Percentiles rank a stretch among this genome's conserved stretches.
phyloP scores from a whole-genome alignment of 495 filamentous ascomycete species.

The Talaromyces ruber region DNA sequence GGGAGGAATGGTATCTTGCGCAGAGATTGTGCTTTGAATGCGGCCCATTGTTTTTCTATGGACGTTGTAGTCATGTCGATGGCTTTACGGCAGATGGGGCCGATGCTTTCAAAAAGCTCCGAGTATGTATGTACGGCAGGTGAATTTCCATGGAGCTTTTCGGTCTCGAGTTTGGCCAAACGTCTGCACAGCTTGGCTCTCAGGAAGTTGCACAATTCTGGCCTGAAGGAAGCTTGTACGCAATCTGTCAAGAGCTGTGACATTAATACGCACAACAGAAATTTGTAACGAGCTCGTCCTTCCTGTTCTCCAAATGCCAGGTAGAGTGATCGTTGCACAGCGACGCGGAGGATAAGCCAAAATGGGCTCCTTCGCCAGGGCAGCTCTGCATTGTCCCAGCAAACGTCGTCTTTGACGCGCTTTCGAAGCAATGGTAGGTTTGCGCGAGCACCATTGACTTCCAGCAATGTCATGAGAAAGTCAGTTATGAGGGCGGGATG shows the following conservation, averaged over 20 bases:
- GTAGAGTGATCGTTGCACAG: conserved; percentile 38
- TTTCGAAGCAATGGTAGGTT: conserved; percentile 35
- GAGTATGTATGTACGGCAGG: conserved; percentile 7
- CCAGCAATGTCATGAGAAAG: conserved; percentile 48
- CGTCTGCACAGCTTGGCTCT: conserved; percentile 52
- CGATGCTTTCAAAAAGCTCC: conserved; percentile 11
- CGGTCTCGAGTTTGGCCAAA: conserved; percentile 48
- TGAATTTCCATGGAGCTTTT: conserved; percentile 12
- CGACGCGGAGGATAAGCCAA: conserved; percentile 54
- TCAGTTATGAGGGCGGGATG: conserved; percentile 45
- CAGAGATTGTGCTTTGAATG: conserved; percentile 17
- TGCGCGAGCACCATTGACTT: conserved; percentile 35
- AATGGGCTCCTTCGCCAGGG: conserved; percentile 51
- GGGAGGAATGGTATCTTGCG: conserved; percentile 31
- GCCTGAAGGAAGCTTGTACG: conserved; percentile 10
- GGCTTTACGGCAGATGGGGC: conserved; percentile 15
- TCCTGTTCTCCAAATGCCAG: conserved; percentile 29
- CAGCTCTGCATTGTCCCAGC: conserved; percentile 27
- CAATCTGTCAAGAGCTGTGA: conserved; percentile 32
- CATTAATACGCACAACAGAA: conserved; percentile 39
- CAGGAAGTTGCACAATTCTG: conserved; percentile 27
- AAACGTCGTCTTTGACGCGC: conserved; percentile 51
- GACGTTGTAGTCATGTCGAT: conserved; percentile 18
- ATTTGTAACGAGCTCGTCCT: conserved; percentile 51
- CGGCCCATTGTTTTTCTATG: conserved; percentile 19